A percentile compares a stretch with the other conserved stretches of the same genome.
Conservation (phyloP, 2,329 filamentous ascomycete genomes). For the Macrophomina phaseolina region DNA sequence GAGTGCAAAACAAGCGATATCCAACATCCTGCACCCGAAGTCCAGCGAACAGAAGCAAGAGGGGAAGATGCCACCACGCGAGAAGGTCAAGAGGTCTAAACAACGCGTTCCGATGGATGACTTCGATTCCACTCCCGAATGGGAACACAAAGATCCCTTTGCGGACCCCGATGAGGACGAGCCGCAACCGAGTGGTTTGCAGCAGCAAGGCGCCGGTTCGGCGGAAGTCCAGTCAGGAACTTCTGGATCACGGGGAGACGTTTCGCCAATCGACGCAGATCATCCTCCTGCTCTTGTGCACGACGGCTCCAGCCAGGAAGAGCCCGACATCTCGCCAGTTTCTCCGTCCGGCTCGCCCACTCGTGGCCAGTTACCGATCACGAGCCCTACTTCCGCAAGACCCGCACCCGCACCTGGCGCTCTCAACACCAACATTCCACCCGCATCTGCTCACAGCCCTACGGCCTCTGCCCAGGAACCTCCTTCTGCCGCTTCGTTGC, state of each 20-base stretch:
- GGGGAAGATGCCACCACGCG: constrained; percentile 51
- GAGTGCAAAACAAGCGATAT: constrained; percentile 25
- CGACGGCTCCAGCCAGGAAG: constrained; percentile 74
- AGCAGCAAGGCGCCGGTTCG: constrained; percentile 16
- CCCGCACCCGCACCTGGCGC: constrained; percentile 29
- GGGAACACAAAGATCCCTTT: constrained; percentile 54
- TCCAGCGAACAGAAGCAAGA: constrained; percentile 14
- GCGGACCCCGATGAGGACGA: constrained; percentile 44
- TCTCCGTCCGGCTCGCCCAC: constrained; percentile 37
- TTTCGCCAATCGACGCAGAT: constrained; percentile 32
- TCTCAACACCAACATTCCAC: constrained; percentile 37
- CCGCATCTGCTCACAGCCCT: constrained; percentile 31
- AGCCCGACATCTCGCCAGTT: constrained; percentile 38
- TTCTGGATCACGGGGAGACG: not conserved
- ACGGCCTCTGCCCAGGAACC: constrained; percentile 55
- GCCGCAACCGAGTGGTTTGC: constrained; percentile 32
- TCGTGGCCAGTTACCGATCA: constrained; percentile 30
- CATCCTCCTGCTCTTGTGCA: constrained; percentile 70
- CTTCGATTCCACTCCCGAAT: constrained; percentile 64
- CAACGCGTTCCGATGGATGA: constrained; percentile 72
- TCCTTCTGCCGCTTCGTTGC: constrained; percentile 61
- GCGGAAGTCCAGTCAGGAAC: constrained; percentile 23
- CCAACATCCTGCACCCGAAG: constrained; percentile 23
- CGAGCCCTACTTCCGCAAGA: constrained; percentile 35
- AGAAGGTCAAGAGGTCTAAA: constrained; percentile 65